Evolutionary conservation across 1,284 basidiomycete genomes (phyloP).

Genomic region (Irpex sp.): DNA sequence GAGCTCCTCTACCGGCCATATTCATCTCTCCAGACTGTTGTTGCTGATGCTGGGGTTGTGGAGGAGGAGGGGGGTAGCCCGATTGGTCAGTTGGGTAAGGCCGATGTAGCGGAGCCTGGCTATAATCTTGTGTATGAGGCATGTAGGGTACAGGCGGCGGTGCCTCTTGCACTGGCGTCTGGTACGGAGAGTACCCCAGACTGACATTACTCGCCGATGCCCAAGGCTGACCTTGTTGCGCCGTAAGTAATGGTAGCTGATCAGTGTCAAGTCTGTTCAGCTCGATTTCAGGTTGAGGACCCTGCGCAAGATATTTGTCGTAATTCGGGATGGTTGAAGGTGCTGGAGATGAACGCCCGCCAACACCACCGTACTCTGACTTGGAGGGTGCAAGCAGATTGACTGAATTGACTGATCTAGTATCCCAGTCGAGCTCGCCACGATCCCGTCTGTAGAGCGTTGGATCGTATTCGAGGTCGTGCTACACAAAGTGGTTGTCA

Average conservation of each 20-base stretch:
- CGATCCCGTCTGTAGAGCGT: constrained; percentile 67
- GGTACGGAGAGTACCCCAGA: constrained; percentile 13
- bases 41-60: constrained; percentile 6
- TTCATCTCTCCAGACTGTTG: constrained; percentile 17
- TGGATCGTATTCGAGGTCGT: constrained; percentile 74
- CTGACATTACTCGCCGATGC: constrained; percentile 21
- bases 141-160: constrained; percentile 6
- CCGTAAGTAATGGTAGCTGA: constrained; percentile 45
- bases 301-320: constrained; percentile 49
- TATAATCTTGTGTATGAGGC: constrained; percentile 16
- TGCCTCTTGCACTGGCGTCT: constrained; percentile 1
- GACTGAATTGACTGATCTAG: constrained; percentile 60
- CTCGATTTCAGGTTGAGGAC: constrained; percentile 47
- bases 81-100: constrained; percentile 27
- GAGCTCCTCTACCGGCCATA: constrained; percentile 37
- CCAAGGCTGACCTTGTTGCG: constrained; percentile 22
- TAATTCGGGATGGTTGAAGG: constrained; percentile 35
- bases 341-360: constrained; percentile 38
- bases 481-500: constrained; percentile 27
- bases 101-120: constrained; percentile 47
- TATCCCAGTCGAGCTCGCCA: constrained; percentile 78
- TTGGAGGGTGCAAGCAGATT: constrained; percentile 42
- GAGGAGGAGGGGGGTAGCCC: constrained; percentile 15
- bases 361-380: constrained; percentile 30
- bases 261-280: constrained; percentile 51